Base-by-base conservation (phyloP, 2,329 filamentous ascomycete species). In the Lachnum nothofagi region DNA sequence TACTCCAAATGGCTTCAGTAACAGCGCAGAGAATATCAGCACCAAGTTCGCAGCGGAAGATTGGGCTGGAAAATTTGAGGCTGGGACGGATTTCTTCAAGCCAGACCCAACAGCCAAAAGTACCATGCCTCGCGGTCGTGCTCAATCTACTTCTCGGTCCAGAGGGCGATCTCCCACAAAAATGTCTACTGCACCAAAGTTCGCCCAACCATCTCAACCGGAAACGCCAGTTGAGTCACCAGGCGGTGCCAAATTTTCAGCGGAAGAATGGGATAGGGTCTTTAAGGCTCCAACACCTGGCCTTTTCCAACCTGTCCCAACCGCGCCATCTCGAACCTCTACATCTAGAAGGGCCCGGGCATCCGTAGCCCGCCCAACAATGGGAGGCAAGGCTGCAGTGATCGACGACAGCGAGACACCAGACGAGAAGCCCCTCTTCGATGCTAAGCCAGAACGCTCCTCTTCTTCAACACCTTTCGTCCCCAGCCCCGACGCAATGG, bases 21-120 rank as follows among this genome's bases (percentile, higher is more conserved):
- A 66, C 48, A 82, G 76, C 57, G 68, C 75, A 17, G 79, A 84
- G 48, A 79, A 76, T 44, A 83, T 84, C 56, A 79, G 80, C 63
- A 83, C 80, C 16, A 76, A 69, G 33, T 84, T 84, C 63, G 73
- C 73, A 17, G 68, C 75, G 3, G 72, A 74, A 12, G 73, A 80
- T 44, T 67, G 64, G 64, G 53, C 60, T 49, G 63, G 62, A 4
- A 65, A 62, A 44, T 67, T 67, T 43, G 54, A 61, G 39, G 63
- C 61, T 37, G 63, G 63, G 9, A 54, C 51, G 19, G 57, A 60
- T 48, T 61, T 62, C 44, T 65, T 65, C 43, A 55, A 53, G 29
- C 59, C 57, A 19, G 59, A 60, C 22, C 46, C 53, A 29, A 58
- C 58, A 22, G 35, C 52, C 35, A 42, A 44, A 22, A 31, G 39